phyloP scores from a whole-genome alignment of 257 asterid species.

The Phtheirospermum japonicum region DNA sequence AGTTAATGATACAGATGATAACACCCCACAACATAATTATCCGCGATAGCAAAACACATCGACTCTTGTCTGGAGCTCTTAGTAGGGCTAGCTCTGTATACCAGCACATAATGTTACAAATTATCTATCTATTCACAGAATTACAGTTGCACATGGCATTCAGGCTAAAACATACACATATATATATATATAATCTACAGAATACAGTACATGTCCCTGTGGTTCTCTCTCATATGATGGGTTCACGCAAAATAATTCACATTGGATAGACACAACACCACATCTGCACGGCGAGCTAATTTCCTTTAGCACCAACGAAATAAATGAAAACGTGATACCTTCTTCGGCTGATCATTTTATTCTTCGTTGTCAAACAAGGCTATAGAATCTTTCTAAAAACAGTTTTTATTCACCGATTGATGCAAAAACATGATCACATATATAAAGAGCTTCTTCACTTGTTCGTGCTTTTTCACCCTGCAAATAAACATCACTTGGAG shows the following conservation, averaged over 20 bases:
- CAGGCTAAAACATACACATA: slow-evolving; percentile 27
- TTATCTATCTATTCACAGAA: slow-evolving; percentile 32
- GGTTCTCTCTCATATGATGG: slow-evolving; percentile 27
- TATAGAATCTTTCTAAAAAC: slow-evolving; percentile 26
- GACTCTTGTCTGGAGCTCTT: background rate
- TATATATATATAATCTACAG: slow-evolving; percentile 12
- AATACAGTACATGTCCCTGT: slow-evolving; percentile 29
- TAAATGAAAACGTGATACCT: slow-evolving; percentile 27
- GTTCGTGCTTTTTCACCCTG: slow-evolving; percentile 30
- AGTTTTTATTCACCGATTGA: slow-evolving; percentile 26
- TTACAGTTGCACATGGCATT: slow-evolving; percentile 20
- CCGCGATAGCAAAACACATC: background rate
- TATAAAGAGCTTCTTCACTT: slow-evolving; percentile 27
- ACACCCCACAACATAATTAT: background rate
- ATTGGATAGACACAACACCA: slow-evolving; percentile 20
- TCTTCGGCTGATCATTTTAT: slow-evolving; percentile 27
- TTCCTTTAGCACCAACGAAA: slow-evolving; percentile 30
- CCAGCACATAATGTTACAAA: slow-evolving; percentile 29
- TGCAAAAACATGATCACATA: slow-evolving; percentile 30
- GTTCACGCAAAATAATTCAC: slow-evolving; percentile 29
- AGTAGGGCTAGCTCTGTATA: background rate
- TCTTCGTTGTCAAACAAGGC: slow-evolving; percentile 27
- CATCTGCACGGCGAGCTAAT: slow-evolving; percentile 30
- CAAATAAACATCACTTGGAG: background rate
- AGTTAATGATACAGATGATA: background rate